Conservation (phyloP, 768 basidiomycete genomes). For the Auricularia cornea region DNA sequence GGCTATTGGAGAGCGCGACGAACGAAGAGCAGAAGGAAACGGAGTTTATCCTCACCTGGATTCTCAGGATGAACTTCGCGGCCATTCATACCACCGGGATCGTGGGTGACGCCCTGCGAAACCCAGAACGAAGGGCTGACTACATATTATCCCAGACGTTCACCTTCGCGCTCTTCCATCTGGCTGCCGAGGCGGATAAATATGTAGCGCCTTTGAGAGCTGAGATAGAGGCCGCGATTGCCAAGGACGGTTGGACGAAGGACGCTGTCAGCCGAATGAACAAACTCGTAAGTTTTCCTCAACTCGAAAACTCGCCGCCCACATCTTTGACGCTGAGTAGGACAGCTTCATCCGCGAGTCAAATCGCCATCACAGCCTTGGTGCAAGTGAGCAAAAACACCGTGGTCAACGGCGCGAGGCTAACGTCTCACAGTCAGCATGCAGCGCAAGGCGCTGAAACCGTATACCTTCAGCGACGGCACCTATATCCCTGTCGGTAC, state of each 20-base stretch:
- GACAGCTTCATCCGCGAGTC: conserved; percentile 3
- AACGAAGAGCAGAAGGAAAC: neutral
- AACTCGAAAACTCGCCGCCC: too few species aligned
- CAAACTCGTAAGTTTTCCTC: conserved; percentile 11
- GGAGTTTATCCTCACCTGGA: neutral
- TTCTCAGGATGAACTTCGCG: conserved; percentile 14
- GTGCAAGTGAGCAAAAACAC: neutral
- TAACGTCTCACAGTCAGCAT: conserved; percentile 17
- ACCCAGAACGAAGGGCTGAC: too few species aligned
- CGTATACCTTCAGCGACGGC: conserved; percentile 32
- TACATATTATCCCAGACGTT: too few species aligned
- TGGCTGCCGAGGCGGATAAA: conserved; percentile 11
- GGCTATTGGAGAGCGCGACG: too few species aligned
- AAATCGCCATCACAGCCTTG: conserved; percentile 5
- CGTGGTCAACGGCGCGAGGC: neutral
- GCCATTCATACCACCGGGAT: conserved; percentile 14
- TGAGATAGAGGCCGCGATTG: conserved; percentile 12
- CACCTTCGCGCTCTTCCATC: conserved; percentile 11
- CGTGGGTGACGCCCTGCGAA: conserved; percentile 10
- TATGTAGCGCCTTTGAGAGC: conserved; percentile 11
- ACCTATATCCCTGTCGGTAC: conserved; percentile 29
- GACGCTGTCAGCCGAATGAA: conserved; percentile 9
- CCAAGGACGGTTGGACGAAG: conserved; percentile 16
- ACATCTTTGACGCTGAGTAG: too few species aligned
- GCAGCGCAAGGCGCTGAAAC: conserved; percentile 23